Percentiles rank a stretch among this genome's conserved stretches.
Conservation (phyloP, 2,329 filamentous ascomycete genomes). For the Ceratocystis smalleyi region DNA sequence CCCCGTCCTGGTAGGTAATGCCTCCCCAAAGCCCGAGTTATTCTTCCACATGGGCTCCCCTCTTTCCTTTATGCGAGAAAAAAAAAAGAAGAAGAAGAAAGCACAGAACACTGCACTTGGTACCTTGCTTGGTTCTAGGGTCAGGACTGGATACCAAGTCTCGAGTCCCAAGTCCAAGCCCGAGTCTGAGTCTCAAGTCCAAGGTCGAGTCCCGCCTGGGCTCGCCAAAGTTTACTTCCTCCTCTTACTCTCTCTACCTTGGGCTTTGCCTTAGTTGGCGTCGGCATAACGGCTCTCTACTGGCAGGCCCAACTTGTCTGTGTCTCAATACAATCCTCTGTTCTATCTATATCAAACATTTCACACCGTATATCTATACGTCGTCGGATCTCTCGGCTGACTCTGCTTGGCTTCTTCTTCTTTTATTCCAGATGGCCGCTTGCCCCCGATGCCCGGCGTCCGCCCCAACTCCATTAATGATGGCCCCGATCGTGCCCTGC, state of each 20-base stretch:
- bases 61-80: background rate
- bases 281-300: background rate
- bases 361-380: background rate
- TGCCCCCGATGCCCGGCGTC: slow-evolving; percentile 33
- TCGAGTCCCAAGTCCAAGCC: background rate
- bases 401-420: background rate
- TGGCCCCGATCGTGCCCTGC: slow-evolving; percentile 47
- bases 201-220: background rate
- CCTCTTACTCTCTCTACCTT: slow-evolving; percentile 2
- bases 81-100: background rate
- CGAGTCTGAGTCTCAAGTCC: background rate
- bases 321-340: slow-evolving; percentile 11
- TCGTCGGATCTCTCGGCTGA: slow-evolving; percentile 1
- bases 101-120: background rate
- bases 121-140: background rate
- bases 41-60: background rate
- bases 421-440: slow-evolving; percentile 47
- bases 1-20: slow-evolving; percentile 22
- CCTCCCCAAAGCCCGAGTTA: slow-evolving; percentile 15
- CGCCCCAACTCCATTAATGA: slow-evolving; percentile 73
- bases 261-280: background rate
- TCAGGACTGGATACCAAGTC: background rate
- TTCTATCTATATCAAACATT: background rate
- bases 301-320: slow-evolving; percentile 3
- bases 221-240: background rate